Base-by-base conservation (phyloP, 371 early-diverging fungal genomes). In the Gilbertella persicaria region DNA sequence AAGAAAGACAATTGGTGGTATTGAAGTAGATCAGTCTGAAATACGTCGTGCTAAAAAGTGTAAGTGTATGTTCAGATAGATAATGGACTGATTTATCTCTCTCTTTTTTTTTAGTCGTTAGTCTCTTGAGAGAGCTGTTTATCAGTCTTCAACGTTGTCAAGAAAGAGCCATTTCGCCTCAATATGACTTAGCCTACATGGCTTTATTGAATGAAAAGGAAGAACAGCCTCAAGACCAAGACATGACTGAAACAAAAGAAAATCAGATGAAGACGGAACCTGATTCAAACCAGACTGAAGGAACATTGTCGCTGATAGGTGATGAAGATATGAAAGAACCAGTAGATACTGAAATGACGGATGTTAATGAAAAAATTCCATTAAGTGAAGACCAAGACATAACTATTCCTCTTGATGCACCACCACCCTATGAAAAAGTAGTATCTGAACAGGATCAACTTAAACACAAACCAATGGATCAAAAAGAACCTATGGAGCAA, bases 1-100 rank as follows among this genome's bases (percentile, higher is more conserved):
- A 25, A 58, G 59, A 5, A 79, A 73, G 25, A 76, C 73, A n/a
- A 80, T 77, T 36, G 80, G 82, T 36, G 86, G 88, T 1, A 86
- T 86, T 19, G 63, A 67, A 5, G 83, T 89, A 28, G 77, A 82
- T 29, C 73, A 64, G 5, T 62, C 66, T 1, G 71, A 80, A 57
- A 73, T 90, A 6, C 47, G 60, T 9, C 70, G 58, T 20, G 78
- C 78, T 12, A 78, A 71, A 65, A 82, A 67, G 56, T 83, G 67
- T 73, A 64, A 53, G 64, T 59, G 20, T 9, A 40, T 16, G n/a
- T 10, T 29, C 9, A 14, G 23, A n/a, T 23, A 2, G 2, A 9
- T 21, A 0, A 25, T 29, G n/a, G 40, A n/a, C 7, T 6, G 19
- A 28, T 26, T 5, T 25, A 39, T 20, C 20, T 12, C 7, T 30